Evolutionary conservation across 2,329 filamentous ascomycete genomes (phyloP).

Genomic region (Xylariales sp.): DNA sequence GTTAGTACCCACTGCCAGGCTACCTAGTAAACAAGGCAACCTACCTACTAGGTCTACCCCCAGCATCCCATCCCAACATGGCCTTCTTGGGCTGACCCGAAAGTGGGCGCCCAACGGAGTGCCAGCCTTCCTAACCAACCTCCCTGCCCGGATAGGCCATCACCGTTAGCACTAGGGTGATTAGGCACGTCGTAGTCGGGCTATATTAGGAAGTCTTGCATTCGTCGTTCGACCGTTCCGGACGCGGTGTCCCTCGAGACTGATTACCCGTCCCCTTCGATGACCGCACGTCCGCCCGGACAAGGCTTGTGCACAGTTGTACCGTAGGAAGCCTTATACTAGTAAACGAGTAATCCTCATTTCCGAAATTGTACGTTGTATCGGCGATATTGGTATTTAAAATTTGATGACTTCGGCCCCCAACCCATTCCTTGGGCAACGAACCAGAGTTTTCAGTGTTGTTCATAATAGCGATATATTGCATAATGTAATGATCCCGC

Average conservation of each 20-base stretch:
- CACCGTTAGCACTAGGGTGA: neutral
- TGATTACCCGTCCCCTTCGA: conserved; percentile 2
- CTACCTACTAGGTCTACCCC: conserved; percentile 22
- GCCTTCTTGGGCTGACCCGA: neutral
- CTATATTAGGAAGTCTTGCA: neutral
- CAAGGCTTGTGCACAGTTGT: conserved; percentile 2
- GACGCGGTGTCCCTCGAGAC: neutral
- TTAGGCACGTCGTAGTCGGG: neutral
- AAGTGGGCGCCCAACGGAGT: conserved; percentile 11
- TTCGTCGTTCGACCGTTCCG: neutral
- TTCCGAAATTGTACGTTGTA: neutral
- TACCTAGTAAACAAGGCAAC: conserved; percentile 29
- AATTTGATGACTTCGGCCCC: conserved; percentile 26
- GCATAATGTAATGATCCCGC: conserved; percentile 22
- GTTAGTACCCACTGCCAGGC: conserved; percentile 19
- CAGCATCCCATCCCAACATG: neutral
- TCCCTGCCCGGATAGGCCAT: neutral
- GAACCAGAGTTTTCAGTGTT: conserved; percentile 19
- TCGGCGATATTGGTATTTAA: neutral
- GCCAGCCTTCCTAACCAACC: conserved; percentile 7
- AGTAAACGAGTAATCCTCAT: neutral
- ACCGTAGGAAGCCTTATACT: neutral
- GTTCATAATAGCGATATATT: conserved; percentile 16
- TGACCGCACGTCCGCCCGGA: conserved; percentile 17
- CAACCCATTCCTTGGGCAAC: neutral